Evolutionary conservation across 371 early-diverging fungal genomes (phyloP).

Genomic region (Fennellomyces sp.): DNA sequence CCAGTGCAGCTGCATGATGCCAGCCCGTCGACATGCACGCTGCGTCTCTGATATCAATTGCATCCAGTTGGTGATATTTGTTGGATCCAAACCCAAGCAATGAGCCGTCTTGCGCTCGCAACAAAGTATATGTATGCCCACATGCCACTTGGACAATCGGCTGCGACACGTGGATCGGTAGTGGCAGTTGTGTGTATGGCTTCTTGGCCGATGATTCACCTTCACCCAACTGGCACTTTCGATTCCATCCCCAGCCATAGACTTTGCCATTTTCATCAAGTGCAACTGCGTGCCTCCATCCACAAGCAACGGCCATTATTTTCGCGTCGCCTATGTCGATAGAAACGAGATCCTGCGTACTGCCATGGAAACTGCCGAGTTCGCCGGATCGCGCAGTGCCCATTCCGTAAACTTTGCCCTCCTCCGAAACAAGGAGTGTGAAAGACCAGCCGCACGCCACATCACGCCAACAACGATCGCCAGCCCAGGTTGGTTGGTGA

Average conservation of each 20-base stretch:
- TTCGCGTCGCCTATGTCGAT: slow-evolving; percentile 18
- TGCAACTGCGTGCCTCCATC: slow-evolving; percentile 64
- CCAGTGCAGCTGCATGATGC: slow-evolving; percentile 60
- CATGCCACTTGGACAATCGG: slow-evolving; percentile 43
- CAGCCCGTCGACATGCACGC: slow-evolving; percentile 66
- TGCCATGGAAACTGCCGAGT: slow-evolving; percentile 24
- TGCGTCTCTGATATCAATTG: neutral
- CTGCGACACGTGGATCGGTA: neutral
- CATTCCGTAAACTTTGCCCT: slow-evolving; percentile 43
- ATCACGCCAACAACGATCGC: slow-evolving; percentile 33
- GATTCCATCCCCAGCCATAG: slow-evolving; percentile 67
- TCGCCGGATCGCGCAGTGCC: slow-evolving; percentile 59
- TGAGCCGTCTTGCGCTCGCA: slow-evolving; percentile 42
- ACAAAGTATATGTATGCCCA: slow-evolving; percentile 57
- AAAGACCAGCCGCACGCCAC: slow-evolving; percentile 68
- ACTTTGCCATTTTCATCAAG: slow-evolving; percentile 40
- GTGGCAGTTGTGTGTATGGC: slow-evolving; percentile 27
- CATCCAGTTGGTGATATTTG: slow-evolving; percentile 59
- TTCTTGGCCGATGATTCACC: slow-evolving; percentile 19
- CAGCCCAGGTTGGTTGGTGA: neutral
- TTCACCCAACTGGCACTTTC: slow-evolving; percentile 53
- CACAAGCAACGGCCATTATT: slow-evolving; percentile 56
- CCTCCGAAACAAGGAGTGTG: slow-evolving; percentile 38
- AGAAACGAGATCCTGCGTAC: slow-evolving; percentile 13
- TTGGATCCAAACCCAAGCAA: slow-evolving; percentile 67